Evolutionary conservation across 1,284 basidiomycete genomes (phyloP).

Genomic region (Puccinia coronata): DNA sequence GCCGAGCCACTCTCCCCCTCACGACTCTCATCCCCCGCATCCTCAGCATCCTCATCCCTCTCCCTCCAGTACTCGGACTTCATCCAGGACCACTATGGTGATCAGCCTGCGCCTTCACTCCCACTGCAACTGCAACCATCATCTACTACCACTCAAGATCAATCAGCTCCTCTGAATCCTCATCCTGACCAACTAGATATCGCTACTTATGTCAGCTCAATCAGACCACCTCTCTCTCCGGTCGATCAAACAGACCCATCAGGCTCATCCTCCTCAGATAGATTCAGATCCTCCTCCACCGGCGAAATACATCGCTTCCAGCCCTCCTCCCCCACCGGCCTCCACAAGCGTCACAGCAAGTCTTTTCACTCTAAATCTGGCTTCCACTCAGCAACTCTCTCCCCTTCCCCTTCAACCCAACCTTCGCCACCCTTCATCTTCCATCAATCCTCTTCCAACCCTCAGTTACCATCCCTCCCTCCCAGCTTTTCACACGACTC

Average conservation of each 20-base stretch:
- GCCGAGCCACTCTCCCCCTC: slow-evolving; percentile 22
- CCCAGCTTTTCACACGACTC: background rate
- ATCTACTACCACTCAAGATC: background rate
- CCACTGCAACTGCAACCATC: background rate
- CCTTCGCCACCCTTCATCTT: background rate
- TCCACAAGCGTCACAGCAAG: slow-evolving; percentile 30
- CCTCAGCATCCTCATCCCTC: background rate
- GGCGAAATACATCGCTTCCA: background rate
- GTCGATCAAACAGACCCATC: background rate
- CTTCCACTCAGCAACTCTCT: background rate
- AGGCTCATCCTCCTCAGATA: slow-evolving; percentile 1
- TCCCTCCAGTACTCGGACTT: slow-evolving; percentile 18
- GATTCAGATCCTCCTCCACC: slow-evolving; percentile 21
- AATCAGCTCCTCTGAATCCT: background rate
- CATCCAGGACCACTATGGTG: background rate
- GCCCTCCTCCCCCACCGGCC: slow-evolving; percentile 13
- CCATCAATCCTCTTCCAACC: slow-evolving; percentile 11
- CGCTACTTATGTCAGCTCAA: slow-evolving; percentile 28
- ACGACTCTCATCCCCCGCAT: background rate
- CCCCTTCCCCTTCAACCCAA: background rate
- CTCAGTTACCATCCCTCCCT: background rate
- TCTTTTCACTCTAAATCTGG: background rate
- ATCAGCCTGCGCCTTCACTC: background rate
- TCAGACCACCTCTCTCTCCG: slow-evolving; percentile 29
- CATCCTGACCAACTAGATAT: background rate